Base-by-base conservation (phyloP, 495 filamentous ascomycete species). In the Echria macrotheca region DNA sequence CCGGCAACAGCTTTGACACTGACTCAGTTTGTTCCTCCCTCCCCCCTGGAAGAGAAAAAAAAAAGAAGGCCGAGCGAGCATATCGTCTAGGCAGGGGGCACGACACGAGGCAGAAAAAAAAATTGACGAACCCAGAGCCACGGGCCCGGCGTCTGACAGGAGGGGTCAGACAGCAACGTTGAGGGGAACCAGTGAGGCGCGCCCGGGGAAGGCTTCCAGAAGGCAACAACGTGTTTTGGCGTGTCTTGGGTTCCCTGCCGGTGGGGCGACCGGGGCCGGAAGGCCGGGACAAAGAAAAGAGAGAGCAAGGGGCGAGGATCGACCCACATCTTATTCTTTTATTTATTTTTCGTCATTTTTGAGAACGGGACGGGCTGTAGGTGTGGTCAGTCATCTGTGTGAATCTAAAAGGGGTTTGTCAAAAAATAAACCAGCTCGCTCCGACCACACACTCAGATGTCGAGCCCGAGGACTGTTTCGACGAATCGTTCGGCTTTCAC, bases 221-320 rank as follows among this genome's bases (percentile, higher is more conserved):
- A 41, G 12, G 15, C 21, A 21, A 22, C 15, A 23, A 23, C 18
- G 17, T n/a, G 5, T 41, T 11, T 37, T 18, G 35, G 21, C 35
- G 1, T 1, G 35, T 37, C 35, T 41, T 24, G 18, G 18, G 10
- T 4, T 10, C 38, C 38, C 21, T 22, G 38, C 24, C 38, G 7
- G 38, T 23, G 38, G 18, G 14, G 14, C 38, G 38, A 41, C 38
- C 38, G 21, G 38, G 38, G 38, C 17, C 11, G 5, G 38, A 3
- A 22, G 24, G 38, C 18, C 38, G 38, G 38, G 38, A 41, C 38
- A 41, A 41, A 41, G 38, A 17, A 41, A 41, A 14, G n/a, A n/a
- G n/a, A n/a, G n/a, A 22, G 6, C 2, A 23, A 25, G 8, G 19
- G 5, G 38, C 8, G 2, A 22, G 22, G 38, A 41, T 14, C 14